Base-by-base conservation (phyloP, 371 early-diverging fungal species). In the Mucor racemosus region DNA sequence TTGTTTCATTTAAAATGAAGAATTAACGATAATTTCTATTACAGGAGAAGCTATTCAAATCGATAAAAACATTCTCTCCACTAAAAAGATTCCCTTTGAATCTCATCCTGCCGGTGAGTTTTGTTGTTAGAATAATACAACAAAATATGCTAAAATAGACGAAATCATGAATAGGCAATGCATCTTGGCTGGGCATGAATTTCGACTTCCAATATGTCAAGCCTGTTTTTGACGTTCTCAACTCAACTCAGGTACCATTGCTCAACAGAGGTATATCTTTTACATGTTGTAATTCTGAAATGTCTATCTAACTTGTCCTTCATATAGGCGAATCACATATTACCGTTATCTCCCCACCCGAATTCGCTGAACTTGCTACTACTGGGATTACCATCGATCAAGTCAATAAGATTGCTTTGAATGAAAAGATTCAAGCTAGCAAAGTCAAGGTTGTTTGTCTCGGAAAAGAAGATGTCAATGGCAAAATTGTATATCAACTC, bases 281-380 rank as follows among this genome's bases (percentile, higher is more conserved):
- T 10, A 34, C 11, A 15, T 13, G 5, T 1, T 5, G 4, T 48
- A 17, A 10, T 48, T 19, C 0, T 1, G 5, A 0, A 8, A n/a
- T 19, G 9, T 19, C 21, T 26, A 21, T n/a, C 36, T 36, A 48
- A 48, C 19, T 39, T 14, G 10, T 21, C 5, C 35, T 4, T 48
- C 14, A 55, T 8, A 7, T 46, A 80, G 91, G 88, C 17, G 94
- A 94, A 67, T 82, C 93, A 0, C 94, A 94, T 50, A 75, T 94
- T 48, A 94, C 94, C 1, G 82, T 93, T 13, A 77, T 94, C 42
- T 77, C 86, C 8, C 94, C 94, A 0, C 90, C 94, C 0, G 94
- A 94, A 72, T 91, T 81, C 54, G 75, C 79, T 54, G 78, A 85
- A 7, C 75, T 92, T 14, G 76, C 82, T 60, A 81, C 77, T 11